Conservation (phyloP, 2,329 filamentous ascomycete species). For the Trichophyton verrucosum region DNA sequence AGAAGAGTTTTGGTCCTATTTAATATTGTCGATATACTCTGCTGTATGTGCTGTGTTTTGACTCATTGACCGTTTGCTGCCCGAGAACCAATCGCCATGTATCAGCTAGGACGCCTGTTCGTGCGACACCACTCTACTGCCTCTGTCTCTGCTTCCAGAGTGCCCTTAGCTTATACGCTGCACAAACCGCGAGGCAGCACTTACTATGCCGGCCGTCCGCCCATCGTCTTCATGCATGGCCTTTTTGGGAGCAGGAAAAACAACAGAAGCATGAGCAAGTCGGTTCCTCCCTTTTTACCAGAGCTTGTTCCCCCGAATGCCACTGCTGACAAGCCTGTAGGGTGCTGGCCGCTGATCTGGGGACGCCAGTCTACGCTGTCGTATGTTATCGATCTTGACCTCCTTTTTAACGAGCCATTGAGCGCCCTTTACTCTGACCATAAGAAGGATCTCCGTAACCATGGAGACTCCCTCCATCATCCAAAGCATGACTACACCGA, state of each 20-base stretch:
- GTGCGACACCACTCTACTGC: background rate
- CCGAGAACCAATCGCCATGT: background rate
- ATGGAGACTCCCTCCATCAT: constrained; percentile 10
- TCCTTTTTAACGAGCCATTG: background rate
- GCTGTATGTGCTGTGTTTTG: background rate
- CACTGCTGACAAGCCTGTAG: background rate
- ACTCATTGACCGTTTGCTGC: background rate
- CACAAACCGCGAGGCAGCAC: background rate
- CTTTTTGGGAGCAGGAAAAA: constrained; percentile 8
- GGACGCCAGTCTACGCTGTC: background rate
- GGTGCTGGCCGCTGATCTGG: constrained; percentile 3
- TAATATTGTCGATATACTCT: background rate
- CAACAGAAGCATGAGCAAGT: constrained; percentile 8
- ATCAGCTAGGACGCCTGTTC: background rate
- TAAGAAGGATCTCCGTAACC: constrained; percentile 4
- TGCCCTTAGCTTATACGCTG: constrained; percentile 3
- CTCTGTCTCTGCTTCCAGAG: background rate
- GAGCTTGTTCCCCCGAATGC: too few species aligned
- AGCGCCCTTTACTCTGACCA: background rate
- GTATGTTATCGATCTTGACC: background rate
- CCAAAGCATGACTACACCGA: constrained; percentile 16
- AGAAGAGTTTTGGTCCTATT: constrained; percentile 19
- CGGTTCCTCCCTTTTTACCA: background rate
- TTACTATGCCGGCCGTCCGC: background rate
- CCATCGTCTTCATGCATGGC: constrained; percentile 7